Percentiles rank a stretch among this genome's conserved stretches.
phyloP scores from a whole-genome alignment of 2,329 filamentous ascomycete species.

The Diplodia sapinea region DNA sequence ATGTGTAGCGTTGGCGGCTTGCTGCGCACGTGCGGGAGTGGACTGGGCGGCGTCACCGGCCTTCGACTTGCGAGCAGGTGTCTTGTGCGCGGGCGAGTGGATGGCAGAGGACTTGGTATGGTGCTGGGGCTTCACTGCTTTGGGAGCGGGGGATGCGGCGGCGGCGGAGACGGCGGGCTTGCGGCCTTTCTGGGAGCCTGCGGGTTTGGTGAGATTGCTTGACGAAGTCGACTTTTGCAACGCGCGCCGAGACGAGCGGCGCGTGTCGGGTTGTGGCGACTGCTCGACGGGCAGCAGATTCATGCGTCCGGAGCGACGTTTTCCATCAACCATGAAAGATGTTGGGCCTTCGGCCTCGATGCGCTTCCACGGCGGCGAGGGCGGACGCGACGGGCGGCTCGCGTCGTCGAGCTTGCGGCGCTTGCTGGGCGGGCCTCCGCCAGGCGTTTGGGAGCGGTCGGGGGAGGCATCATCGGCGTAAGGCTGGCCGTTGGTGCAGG shows the following conservation, averaged over 20 bases:
- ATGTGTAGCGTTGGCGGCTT: slow-evolving; percentile 2
- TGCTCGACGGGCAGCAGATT: slow-evolving; percentile 57
- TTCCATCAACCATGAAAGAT: slow-evolving; percentile 71
- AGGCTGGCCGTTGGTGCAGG: slow-evolving; percentile 16
- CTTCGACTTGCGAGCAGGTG: slow-evolving; percentile 6
- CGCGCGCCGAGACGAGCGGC: slow-evolving; percentile 33
- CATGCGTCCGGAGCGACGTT: slow-evolving; percentile 66
- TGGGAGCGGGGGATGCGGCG: slow-evolving; percentile 8
- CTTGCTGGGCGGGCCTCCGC: slow-evolving; percentile 56
- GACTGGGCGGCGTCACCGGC: not conserved
- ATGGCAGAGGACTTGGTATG: slow-evolving; percentile 20
- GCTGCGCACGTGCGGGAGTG: slow-evolving; percentile 10
- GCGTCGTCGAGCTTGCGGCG: slow-evolving; percentile 63
- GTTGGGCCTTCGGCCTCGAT: slow-evolving; percentile 85
- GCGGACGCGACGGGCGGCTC: slow-evolving; percentile 51
- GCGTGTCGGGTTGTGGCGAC: slow-evolving; percentile 53
- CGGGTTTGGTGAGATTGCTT: slow-evolving; percentile 13
- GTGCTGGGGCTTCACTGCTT: slow-evolving; percentile 12
- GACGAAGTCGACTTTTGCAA: slow-evolving; percentile 28
- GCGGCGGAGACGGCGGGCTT: not conserved
- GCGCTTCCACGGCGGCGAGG: slow-evolving; percentile 94
- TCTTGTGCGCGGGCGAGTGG: slow-evolving; percentile 16
- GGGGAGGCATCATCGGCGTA: slow-evolving; percentile 17
- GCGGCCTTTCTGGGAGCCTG: slow-evolving; percentile 22
- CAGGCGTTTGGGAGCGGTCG: slow-evolving; percentile 15